Percentiles rank a stretch among this genome's conserved stretches.
These are phyloP conservation scores for Phytopythium aichiense DNA, from an alignment of 352 stramenopile genomes.

Conservation along the genomic window DNA sequence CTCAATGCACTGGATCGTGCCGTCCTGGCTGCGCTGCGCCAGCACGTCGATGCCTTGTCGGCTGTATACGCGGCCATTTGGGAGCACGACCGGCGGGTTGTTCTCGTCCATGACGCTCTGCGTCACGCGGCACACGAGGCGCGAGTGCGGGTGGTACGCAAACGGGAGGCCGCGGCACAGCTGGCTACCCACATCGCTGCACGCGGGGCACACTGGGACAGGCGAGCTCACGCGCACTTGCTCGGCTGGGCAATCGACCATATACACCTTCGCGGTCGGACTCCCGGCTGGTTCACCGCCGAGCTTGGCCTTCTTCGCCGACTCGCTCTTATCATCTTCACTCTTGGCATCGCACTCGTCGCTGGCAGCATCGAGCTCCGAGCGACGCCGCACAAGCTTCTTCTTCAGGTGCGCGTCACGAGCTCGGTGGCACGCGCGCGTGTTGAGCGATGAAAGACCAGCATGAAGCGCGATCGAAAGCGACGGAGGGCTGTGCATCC, in stretches of 20 bases:
- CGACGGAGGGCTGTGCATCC: conserved; percentile 59
- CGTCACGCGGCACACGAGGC: conserved; percentile 76
- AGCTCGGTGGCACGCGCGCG: conserved; percentile 54
- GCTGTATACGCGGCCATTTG: conserved; percentile 84
- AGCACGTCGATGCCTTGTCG: conserved; percentile 64
- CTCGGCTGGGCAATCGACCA: not conserved
- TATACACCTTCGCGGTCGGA: not conserved
- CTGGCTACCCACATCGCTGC: conserved; percentile 63
- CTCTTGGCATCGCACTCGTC: conserved; percentile 14
- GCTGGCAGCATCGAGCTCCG: conserved; percentile 13
- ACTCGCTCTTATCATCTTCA: conserved; percentile 21
- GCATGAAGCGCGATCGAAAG: conserved; percentile 64
- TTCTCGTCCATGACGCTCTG: conserved; percentile 82
- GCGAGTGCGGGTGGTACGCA: conserved; percentile 79
- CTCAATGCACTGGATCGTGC: conserved; percentile 69
- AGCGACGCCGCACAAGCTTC: conserved; percentile 23
- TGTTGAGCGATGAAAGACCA: conserved; percentile 73
- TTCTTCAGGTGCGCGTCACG: conserved; percentile 34
- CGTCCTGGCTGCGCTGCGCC: conserved; percentile 32
- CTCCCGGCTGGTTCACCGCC: conserved; percentile 1
- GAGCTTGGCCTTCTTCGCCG: conserved; percentile 44
- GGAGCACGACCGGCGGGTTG: conserved; percentile 75
- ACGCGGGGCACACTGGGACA: conserved; percentile 68
- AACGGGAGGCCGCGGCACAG: conserved; percentile 58
- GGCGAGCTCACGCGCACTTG: conserved; percentile 8